A percentile compares a stretch with the other conserved stretches of the same genome.
Evolutionary conservation across 202 grass and related monocot genomes (phyloP).

Genomic region (Sporobolus alterniflorus): DNA sequence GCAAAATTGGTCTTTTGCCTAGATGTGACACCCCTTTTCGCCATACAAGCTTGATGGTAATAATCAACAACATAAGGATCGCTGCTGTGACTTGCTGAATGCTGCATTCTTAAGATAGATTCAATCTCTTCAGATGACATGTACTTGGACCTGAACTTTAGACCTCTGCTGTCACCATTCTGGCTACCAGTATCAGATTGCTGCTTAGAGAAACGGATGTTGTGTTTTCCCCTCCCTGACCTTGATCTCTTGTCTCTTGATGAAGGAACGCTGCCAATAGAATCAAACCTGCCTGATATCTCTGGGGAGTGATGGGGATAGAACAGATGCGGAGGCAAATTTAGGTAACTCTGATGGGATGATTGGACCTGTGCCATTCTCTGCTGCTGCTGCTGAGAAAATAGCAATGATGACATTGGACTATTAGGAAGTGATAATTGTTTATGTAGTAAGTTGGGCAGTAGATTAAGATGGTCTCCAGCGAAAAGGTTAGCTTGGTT

Average conservation of each 20-base stretch:
- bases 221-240: slow-evolving; percentile 81
- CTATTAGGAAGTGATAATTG: slow-evolving; percentile 67
- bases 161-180: slow-evolving; percentile 64
- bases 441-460: slow-evolving; percentile 62
- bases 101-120: slow-evolving; percentile 94
- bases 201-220: slow-evolving; percentile 61
- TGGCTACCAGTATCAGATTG: slow-evolving; percentile 64
- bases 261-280: slow-evolving; percentile 50
- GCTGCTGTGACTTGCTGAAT: slow-evolving; percentile 83
- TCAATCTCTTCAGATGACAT: slow-evolving; percentile 99
- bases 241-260: slow-evolving; percentile 77
- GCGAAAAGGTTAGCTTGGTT: slow-evolving; percentile 52
- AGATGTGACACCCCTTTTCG: slow-evolving; percentile 64
- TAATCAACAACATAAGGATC: slow-evolving; percentile 96
- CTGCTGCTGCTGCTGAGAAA: slow-evolving; percentile 86
- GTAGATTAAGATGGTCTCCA: slow-evolving; percentile 61
- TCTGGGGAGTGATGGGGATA: slow-evolving; percentile 56
- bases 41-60: slow-evolving; percentile 96
- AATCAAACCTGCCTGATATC: slow-evolving; percentile 60
- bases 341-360: slow-evolving; percentile 58
- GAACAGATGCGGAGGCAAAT: slow-evolving; percentile 63
- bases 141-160: slow-evolving; percentile 88
- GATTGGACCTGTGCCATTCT: slow-evolving; percentile 67
- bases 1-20: slow-evolving; percentile 71
- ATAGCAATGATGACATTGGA: slow-evolving; percentile 62